Evolutionary conservation across 768 basidiomycete species (phyloP).

Genomic region (Leccinum subgranulosum): DNA sequence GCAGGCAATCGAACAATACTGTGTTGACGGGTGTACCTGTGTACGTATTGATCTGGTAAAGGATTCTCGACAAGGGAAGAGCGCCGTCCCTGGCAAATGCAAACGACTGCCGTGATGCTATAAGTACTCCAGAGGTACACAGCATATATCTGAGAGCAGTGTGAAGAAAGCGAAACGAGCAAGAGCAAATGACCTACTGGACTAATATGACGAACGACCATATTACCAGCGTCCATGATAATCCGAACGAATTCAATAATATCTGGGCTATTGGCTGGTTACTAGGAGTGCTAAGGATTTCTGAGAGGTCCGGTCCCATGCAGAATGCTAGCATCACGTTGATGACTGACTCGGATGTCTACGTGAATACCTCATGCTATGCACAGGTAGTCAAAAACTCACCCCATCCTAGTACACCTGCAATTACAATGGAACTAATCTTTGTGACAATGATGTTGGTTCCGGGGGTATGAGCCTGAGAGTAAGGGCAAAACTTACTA

Average conservation of each 20-base stretch:
- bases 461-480: neutral
- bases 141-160: slow-evolving; percentile 37
- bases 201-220: slow-evolving; percentile 43
- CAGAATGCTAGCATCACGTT: slow-evolving; percentile 55
- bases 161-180: neutral
- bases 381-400: neutral
- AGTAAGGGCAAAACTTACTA: slow-evolving; percentile 31
- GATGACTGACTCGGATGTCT: slow-evolving; percentile 36
- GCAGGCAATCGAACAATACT: slow-evolving; percentile 48
- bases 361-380: neutral
- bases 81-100: slow-evolving; percentile 59
- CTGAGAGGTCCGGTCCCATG: slow-evolving; percentile 49
- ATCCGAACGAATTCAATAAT: slow-evolving; percentile 36
- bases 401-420: slow-evolving; percentile 47
- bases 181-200: slow-evolving; percentile 31
- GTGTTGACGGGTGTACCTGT: slow-evolving; percentile 55
- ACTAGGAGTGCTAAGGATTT: slow-evolving; percentile 29
- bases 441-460: neutral
- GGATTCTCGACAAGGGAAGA: slow-evolving; percentile 49
- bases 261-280: slow-evolving; percentile 42
- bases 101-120: slow-evolving; percentile 51
- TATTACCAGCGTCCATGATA: slow-evolving; percentile 29
- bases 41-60: slow-evolving; percentile 49
- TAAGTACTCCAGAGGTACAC: slow-evolving; percentile 40
- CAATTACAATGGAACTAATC: slow-evolving; percentile 38